phyloP scores from a whole-genome alignment of 2,329 filamentous ascomycete genomes.

The Colletotrichum melonis region DNA sequence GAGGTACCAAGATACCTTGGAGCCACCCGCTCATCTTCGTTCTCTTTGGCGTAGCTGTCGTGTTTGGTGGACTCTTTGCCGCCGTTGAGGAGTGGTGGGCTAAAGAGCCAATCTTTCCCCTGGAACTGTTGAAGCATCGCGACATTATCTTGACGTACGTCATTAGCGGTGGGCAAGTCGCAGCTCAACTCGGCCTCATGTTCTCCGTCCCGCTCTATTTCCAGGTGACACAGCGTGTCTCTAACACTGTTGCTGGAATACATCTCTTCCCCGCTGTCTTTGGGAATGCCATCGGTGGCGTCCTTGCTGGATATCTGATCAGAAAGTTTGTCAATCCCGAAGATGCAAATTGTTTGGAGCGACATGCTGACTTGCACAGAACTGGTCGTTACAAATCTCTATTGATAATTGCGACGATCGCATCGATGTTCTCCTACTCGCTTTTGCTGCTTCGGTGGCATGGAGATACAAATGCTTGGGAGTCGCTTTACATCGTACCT shows the following conservation, averaged over 20 bases:
- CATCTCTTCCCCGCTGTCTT: constrained; percentile 75
- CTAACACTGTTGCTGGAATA: constrained; percentile 66
- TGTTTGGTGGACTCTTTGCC: constrained; percentile 27
- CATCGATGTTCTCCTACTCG: constrained; percentile 61
- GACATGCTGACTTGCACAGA: constrained; percentile 41
- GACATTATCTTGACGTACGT: constrained; percentile 65
- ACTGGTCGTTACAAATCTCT: constrained; percentile 71
- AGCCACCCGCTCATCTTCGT: constrained; percentile 57
- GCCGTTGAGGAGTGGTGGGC: constrained; percentile 45
- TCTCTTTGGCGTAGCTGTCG: constrained; percentile 45
- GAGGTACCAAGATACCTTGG: constrained; percentile 67
- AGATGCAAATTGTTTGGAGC: not conserved
- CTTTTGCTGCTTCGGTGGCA: constrained; percentile 69
- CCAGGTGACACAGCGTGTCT: constrained; percentile 68
- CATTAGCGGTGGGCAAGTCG: constrained; percentile 63
- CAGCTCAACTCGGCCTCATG: constrained; percentile 66
- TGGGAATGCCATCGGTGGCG: constrained; percentile 73
- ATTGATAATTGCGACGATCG: constrained; percentile 60
- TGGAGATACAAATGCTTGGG: constrained; percentile 64
- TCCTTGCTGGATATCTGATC: constrained; percentile 69
- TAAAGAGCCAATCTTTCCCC: constrained; percentile 68
- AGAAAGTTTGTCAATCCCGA: constrained; percentile 47
- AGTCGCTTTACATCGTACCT: constrained; percentile 71
- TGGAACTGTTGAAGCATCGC: constrained; percentile 62
- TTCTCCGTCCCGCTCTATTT: constrained; percentile 78